Conservation (phyloP, 208 protist species). For the Leishmania tarentolae region DNA sequence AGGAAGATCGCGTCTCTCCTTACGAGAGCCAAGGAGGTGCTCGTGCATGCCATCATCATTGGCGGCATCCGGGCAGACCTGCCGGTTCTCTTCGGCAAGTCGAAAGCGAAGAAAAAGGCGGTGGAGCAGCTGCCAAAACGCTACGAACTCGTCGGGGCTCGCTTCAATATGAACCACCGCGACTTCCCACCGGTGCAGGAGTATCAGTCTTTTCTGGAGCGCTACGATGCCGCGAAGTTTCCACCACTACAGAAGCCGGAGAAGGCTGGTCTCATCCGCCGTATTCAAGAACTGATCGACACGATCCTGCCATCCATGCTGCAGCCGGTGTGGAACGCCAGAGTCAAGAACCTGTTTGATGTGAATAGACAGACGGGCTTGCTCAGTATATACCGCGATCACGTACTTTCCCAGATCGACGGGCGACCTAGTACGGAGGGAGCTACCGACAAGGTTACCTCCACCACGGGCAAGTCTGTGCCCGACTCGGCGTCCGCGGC, state of each 20-base stretch:
- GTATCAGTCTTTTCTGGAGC: conserved; percentile 62
- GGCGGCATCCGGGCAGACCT: conserved; percentile 69
- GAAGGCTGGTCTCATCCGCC: conserved; percentile 56
- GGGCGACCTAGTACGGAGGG: conserved; percentile 33
- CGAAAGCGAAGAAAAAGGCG: conserved; percentile 62
- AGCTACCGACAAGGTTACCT: conserved; percentile 24
- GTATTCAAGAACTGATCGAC: conserved; percentile 56
- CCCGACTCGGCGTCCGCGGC: not conserved
- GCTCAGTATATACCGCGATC: conserved; percentile 54
- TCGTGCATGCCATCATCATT: conserved; percentile 87
- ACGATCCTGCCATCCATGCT: conserved; percentile 61
- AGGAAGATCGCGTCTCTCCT: conserved; percentile 92
- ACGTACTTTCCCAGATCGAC: conserved; percentile 36
- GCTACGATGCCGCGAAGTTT: conserved; percentile 70
- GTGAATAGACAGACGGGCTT: conserved; percentile 40
- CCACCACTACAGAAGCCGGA: conserved; percentile 64
- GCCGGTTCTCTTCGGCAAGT: conserved; percentile 78
- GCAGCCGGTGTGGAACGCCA: conserved; percentile 43
- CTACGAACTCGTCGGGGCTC: conserved; percentile 58
- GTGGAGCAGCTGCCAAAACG: conserved; percentile 52
- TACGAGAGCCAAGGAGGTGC: conserved; percentile 83
- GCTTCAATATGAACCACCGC: conserved; percentile 60
- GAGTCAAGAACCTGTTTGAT: conserved; percentile 26
- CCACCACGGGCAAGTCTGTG: conserved; percentile 1
- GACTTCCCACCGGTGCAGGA: conserved; percentile 56